Evolutionary conservation across 768 basidiomycete species (phyloP), one percentile per base, ranked within the genome.

Genomic region (Trametes sanguinea): DNA sequence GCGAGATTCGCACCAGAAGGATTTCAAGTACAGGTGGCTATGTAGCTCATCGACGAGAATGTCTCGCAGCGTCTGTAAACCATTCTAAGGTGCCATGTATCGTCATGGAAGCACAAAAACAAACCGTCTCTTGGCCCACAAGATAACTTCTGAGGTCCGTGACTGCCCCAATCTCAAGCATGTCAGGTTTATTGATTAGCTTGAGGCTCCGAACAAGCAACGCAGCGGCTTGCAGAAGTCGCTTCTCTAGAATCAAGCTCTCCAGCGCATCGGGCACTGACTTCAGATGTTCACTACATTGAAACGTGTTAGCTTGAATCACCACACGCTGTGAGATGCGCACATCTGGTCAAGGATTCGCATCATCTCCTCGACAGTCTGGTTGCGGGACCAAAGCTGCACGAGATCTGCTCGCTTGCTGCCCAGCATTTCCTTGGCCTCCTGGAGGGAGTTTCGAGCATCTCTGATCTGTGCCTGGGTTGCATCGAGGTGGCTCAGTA

Each of bases 11-110:
- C 93, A 95, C 87, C 95, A 97, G 73, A 94, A 96, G 0, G 90
- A 92, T 70, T 96, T 97, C 62, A 99, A 85, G 75, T 97, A 99
- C n/a, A 99, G 76, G 75, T 99, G 97, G 67, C 87, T 93, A 71
- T 98, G 95, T 11, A 99, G 81, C 70, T 99, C 97, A 66, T 99
- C 97, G 6, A 95, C 80, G 60, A 99, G 77, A 57, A 98, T 97
- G 65, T 98, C 97, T 48, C 91, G 83, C 46, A 99, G 76, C 10
- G 92, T 89, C 96, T 98, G 68, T 43, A 43, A 16, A 14, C 7
- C 14, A 9, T 6, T 6, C 11, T 37, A 11, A 43, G 42, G 14
- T n/a, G 42, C 42, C 8, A 6, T 9, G 42, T 11, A 37, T 37
- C 35, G 35, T 37, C 35, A 37, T 37, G 35, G 42, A 14, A 16